Evolutionary conservation across 192 early-diverging fungal species (phyloP).

Genomic region (Coemansia sp.): DNA sequence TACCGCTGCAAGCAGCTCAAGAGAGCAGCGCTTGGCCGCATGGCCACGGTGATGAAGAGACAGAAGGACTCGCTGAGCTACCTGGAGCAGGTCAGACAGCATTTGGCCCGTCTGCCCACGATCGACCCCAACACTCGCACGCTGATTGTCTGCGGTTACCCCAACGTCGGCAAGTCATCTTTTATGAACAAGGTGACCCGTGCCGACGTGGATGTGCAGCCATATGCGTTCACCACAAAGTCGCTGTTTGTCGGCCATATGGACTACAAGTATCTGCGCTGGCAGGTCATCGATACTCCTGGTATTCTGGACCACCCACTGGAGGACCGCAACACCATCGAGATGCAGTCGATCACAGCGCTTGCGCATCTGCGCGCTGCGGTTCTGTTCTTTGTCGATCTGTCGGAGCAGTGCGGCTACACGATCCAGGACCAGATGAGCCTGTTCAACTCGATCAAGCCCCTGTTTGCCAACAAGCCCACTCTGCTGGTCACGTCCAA

Average conservation of each 20-base stretch:
- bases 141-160: constrained; percentile 97
- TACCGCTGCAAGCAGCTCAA: constrained; percentile 99
- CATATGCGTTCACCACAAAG: constrained; percentile 99
- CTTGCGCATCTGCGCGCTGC: constrained; percentile 95
- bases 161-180: constrained; percentile 99
- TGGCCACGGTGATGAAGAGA: constrained; percentile 99
- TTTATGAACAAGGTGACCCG: constrained; percentile 99
- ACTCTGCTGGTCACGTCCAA: constrained; percentile 94
- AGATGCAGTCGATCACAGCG: constrained; percentile 99
- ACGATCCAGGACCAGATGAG: constrained; percentile 86
- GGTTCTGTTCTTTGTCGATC: constrained; percentile 97
- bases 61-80: constrained; percentile 97
- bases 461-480: constrained; percentile 98
- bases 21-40: constrained; percentile 96
- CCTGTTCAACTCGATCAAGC: constrained; percentile 94
- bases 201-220: constrained; percentile 99
- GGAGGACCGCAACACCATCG: constrained; percentile 99
- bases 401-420: constrained; percentile 99
- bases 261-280: constrained; percentile 99
- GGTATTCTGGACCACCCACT: constrained; percentile 99
- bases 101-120: constrained; percentile 95
- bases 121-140: constrained; percentile 99
- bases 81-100: constrained; percentile 98
- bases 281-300: constrained; percentile 99
- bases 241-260: constrained; percentile 99